These are phyloP conservation scores for Lepiota subincarnata DNA, from an alignment of 768 basidiomycete species.

Conservation along the genomic window DNA sequence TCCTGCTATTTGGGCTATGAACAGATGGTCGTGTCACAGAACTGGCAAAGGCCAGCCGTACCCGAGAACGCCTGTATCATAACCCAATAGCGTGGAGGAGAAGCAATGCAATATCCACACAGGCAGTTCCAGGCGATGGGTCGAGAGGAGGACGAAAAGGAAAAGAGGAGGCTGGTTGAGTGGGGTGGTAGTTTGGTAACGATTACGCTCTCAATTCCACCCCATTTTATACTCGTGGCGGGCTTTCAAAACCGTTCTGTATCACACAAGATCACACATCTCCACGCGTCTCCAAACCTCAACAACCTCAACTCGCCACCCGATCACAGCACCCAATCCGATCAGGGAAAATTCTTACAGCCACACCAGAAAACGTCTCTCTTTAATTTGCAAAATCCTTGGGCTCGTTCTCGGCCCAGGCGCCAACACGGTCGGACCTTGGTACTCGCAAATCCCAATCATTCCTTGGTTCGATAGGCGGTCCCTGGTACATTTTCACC, in stretches of 20 bases:
- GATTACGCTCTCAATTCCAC: not conserved
- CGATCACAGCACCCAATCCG: not conserved
- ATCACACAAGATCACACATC: not conserved
- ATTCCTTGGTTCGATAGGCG: not conserved
- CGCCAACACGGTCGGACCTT: not conserved
- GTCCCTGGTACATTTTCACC: not conserved
- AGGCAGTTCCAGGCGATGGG: constrained; percentile 1
- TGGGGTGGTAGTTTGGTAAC: not conserved
- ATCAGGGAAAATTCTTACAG: not conserved
- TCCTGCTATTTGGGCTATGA: constrained; percentile 57
- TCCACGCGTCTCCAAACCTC: not conserved
- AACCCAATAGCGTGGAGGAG: constrained; percentile 15
- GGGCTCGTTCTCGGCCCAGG: not conserved
- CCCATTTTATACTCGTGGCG: constrained; percentile 1
- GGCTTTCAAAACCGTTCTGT: not conserved
- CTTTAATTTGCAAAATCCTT: not conserved
- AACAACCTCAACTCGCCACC: not conserved
- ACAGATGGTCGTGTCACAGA: constrained; percentile 35
- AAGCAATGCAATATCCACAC: constrained; percentile 3
- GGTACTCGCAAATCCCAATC: not conserved
- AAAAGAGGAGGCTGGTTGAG: not conserved
- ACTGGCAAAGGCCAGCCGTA: constrained; percentile 29
- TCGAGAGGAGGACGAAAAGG: not conserved
- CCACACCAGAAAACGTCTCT: not conserved
- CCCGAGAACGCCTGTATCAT: constrained; percentile 31